Evolutionary conservation across 1,284 basidiomycete genomes (phyloP), one percentile per base, ranked within the genome.

Genomic region (Ganoderma lucidum): DNA sequence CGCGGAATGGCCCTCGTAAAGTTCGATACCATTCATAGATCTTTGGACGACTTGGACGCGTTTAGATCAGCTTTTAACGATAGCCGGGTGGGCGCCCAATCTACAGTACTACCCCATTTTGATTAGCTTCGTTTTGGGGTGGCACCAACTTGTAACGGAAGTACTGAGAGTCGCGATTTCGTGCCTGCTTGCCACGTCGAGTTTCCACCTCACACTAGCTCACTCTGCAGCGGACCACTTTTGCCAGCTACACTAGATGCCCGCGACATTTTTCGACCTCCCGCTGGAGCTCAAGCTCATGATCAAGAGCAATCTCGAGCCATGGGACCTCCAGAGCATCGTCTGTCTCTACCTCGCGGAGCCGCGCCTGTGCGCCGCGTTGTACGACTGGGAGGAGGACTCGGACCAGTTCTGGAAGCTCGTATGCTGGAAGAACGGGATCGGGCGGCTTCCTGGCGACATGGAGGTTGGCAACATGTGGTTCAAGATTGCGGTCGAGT

Each of bases 351-450:
- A 41, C 53, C 59, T 39, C 23, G 60, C n/a, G 37, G 63, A 19
- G 28, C 35, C 44, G 28, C 56, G 8, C 19, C 6, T 14, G n/a
- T 42, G 48, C 23, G 63, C 69, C 41, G 60, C 58, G 28, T 35
- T 68, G n/a, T 70, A 70, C 64, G 44, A 73, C 61, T 67, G 62
- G 51, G 65, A 66, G 9, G 64, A 58, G 12, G 28, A 67, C 10
- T 17, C 30, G 12, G 71, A 67, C 3, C 48, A n/a, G 3, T 76
- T 76, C 35, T 76, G 74, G 74, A 37, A 64, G 39, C 35, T 51
- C 15, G 59, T 63, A 1, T 67, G 67, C 41, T 74, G 73, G 66
- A 6, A 53, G 3, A 45, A 61, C 64, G 32, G 72, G 66, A 8
- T 72, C 68, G 28, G 70, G 62, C 51, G 19, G 3, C 58, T 59